A percentile compares a stretch with the other conserved stretches of the same genome.
These are phyloP conservation scores for Aspergillus sp. DNA, from an alignment of 2,329 filamentous ascomycete species.

Conservation along the genomic window DNA sequence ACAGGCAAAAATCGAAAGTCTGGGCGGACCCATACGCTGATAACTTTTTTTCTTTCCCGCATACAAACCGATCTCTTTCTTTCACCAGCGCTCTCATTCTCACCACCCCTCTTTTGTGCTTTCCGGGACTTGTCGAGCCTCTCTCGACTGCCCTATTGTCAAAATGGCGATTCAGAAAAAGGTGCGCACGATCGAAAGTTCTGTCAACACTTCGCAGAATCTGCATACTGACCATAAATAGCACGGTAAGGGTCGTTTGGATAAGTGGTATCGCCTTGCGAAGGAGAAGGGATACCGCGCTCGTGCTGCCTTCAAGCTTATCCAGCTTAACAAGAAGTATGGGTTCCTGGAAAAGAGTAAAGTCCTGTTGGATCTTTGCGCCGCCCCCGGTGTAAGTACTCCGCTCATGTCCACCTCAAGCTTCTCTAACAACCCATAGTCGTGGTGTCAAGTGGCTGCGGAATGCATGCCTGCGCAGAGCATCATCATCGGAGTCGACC, in stretches of 20 bases:
- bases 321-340: slow-evolving; percentile 99
- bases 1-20: slow-evolving; percentile 14
- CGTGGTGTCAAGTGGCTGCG: slow-evolving; percentile 94
- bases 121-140: slow-evolving; percentile 21
- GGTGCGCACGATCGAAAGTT: slow-evolving; percentile 36
- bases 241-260: slow-evolving; percentile 95
- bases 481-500: slow-evolving; percentile 91
- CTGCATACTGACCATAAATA: slow-evolving; percentile 34
- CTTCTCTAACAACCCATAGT: slow-evolving; percentile 48
- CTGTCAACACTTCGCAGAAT: not conserved
- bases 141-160: slow-evolving; percentile 20
- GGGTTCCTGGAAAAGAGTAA: slow-evolving; percentile 95
- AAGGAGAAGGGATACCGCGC: slow-evolving; percentile 98
- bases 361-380: slow-evolving; percentile 95
- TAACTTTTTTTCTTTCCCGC: slow-evolving; percentile 20
- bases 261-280: slow-evolving; percentile 98
- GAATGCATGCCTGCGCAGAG: slow-evolving; percentile 90
- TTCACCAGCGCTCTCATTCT: slow-evolving; percentile 11
- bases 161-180: slow-evolving; percentile 97
- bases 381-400: slow-evolving; percentile 76
- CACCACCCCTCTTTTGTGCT: slow-evolving; percentile 8
- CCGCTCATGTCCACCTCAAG: not conserved
- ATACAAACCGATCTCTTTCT: slow-evolving; percentile 18
- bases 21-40: slow-evolving; percentile 17
- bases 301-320: slow-evolving; percentile 94